Evolutionary conservation across 2,329 filamentous ascomycete genomes (phyloP).

Genomic region (Trichoderma oligosporum): DNA sequence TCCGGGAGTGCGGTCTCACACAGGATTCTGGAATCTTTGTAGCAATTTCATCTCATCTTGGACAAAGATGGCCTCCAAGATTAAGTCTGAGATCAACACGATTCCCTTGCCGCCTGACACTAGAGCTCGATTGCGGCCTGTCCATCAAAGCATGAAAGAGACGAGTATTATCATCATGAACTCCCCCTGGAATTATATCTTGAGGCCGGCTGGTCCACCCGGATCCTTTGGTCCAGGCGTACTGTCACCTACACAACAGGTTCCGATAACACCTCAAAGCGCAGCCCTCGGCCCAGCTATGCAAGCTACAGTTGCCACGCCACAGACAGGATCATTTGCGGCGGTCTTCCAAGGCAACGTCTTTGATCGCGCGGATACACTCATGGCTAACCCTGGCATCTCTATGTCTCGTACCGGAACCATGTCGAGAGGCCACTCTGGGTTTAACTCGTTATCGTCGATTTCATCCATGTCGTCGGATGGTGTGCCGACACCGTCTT

Average conservation of each 20-base stretch:
- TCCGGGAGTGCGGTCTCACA: slow-evolving; percentile 64
- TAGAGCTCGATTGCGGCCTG: slow-evolving; percentile 68
- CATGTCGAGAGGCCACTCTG: slow-evolving; percentile 41
- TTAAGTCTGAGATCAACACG: slow-evolving; percentile 53
- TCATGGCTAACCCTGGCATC: slow-evolving; percentile 55
- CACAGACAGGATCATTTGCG: slow-evolving; percentile 55
- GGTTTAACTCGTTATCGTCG: slow-evolving; percentile 39
- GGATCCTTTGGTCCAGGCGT: slow-evolving; percentile 10
- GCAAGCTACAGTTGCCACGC: slow-evolving; percentile 80
- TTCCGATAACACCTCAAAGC: slow-evolving; percentile 81
- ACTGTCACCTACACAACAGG: slow-evolving; percentile 24
- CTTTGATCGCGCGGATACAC: slow-evolving; percentile 57
- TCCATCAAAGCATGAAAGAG: slow-evolving; percentile 80
- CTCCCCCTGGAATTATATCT: slow-evolving; percentile 54
- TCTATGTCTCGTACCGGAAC: slow-evolving; percentile 53
- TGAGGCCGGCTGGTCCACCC: slow-evolving; percentile 23
- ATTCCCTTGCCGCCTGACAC: slow-evolving; percentile 62
- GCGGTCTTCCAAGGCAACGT: slow-evolving; percentile 54
- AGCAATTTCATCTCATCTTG: slow-evolving; percentile 70
- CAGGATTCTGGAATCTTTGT: slow-evolving; percentile 65
- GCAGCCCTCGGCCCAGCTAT: slow-evolving; percentile 86
- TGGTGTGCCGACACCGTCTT: slow-evolving; percentile 31
- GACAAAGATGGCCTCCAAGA: slow-evolving; percentile 59
- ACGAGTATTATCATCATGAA: slow-evolving; percentile 66
- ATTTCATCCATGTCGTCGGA: slow-evolving; percentile 42